phyloP scores from a whole-genome alignment of 1,284 basidiomycete genomes.

The Heimioporus punctisporus region DNA sequence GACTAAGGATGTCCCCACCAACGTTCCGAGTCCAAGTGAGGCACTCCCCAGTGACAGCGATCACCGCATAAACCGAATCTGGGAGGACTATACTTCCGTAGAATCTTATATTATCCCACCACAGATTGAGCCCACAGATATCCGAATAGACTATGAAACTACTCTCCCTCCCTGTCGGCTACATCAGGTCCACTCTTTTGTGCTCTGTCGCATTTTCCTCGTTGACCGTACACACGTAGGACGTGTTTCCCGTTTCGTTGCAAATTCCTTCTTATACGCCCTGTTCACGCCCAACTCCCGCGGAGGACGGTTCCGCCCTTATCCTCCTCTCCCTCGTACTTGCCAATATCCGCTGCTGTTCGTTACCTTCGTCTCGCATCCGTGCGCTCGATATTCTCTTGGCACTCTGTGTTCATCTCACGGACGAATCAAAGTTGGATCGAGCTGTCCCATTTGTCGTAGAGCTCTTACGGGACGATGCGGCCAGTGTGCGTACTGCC shows the following conservation, averaged over 20 bases:
- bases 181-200: constrained; percentile 53
- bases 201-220: neutral
- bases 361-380: constrained; percentile 85
- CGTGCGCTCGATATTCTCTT: constrained; percentile 89
- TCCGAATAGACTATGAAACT: constrained; percentile 51
- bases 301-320: constrained; percentile 82
- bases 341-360: constrained; percentile 90
- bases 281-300: constrained; percentile 50
- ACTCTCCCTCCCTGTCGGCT: constrained; percentile 46
- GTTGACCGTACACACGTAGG: constrained; percentile 42
- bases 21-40: constrained; percentile 36
- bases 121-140: constrained; percentile 47
- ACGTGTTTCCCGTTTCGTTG: constrained; percentile 77
- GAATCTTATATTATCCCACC: constrained; percentile 68
- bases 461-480: constrained; percentile 87
- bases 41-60: constrained; percentile 79
- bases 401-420: constrained; percentile 81
- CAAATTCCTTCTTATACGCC: constrained; percentile 74
- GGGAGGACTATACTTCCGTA: constrained; percentile 81
- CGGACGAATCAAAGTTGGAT: constrained; percentile 96
- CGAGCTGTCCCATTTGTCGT: constrained; percentile 93
- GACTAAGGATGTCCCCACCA: constrained; percentile 26
- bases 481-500: constrained; percentile 77
- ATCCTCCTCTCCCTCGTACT: constrained; percentile 86
- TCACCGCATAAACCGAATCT: constrained; percentile 74